A percentile compares a stretch with the other conserved stretches of the same genome.
phyloP scores from a whole-genome alignment of 768 basidiomycete genomes.

The Rhizopogon salebrosus region DNA sequence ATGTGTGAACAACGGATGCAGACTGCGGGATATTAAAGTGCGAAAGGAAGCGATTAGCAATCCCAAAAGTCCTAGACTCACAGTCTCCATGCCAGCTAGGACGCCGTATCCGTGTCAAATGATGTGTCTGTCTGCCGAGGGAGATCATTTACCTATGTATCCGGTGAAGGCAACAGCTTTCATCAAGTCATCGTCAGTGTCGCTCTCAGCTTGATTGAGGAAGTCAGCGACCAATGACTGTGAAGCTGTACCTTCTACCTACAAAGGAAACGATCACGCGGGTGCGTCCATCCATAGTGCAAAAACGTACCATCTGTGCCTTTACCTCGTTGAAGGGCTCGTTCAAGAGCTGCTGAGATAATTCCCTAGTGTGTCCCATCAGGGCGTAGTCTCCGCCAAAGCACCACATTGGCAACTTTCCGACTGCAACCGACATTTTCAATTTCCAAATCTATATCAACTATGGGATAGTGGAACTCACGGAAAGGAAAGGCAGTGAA shows the following conservation, averaged over 20 bases:
- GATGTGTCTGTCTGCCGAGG: not conserved
- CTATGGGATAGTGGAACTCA: not conserved
- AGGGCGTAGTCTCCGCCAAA: not conserved
- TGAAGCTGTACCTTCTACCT: not conserved
- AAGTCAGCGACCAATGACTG: not conserved
- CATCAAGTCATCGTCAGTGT: not conserved
- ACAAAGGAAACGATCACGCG: not conserved
- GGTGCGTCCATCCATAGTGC: not conserved
- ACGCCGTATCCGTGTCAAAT: not conserved
- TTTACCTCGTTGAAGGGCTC: not conserved
- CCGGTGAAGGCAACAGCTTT: not conserved
- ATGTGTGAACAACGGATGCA: conserved; percentile 17
- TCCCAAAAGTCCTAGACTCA: not conserved
- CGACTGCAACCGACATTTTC: not conserved
- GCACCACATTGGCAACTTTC: not conserved
- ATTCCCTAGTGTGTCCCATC: not conserved
- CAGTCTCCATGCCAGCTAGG: not conserved
- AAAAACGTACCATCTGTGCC: not conserved
- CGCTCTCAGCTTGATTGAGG: not conserved
- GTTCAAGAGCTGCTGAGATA: not conserved
- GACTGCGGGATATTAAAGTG: conserved; percentile 4
- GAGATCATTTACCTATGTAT: not conserved
- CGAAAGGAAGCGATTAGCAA: not conserved
- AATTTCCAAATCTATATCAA: not conserved
- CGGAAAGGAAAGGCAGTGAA: conserved; percentile 3